Conservation (phyloP, 108 stramenopile genomes). For the Hondaea fermentalgiana region DNA sequence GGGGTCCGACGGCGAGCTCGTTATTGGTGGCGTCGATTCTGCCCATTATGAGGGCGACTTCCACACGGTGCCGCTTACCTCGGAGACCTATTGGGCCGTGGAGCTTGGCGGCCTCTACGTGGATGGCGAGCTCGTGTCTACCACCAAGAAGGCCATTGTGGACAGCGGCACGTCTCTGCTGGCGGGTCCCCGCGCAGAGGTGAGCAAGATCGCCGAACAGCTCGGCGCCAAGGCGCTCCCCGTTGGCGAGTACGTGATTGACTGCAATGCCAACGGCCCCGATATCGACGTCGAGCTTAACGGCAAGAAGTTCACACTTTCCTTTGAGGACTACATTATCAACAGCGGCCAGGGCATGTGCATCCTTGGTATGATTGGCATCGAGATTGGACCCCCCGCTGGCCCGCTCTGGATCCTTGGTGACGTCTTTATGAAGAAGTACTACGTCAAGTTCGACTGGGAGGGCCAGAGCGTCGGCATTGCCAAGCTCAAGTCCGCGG, state of each 20-base stretch:
- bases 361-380: conserved; percentile 80
- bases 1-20: conserved; percentile 73
- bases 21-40: conserved; percentile 79
- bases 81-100: conserved; percentile 84
- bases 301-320: conserved; percentile 67
- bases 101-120: conserved; percentile 57
- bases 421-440: conserved; percentile 88
- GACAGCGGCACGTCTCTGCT: conserved; percentile 90
- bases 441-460: conserved; percentile 86
- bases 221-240: conserved; percentile 73
- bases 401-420: conserved; percentile 89
- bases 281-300: conserved; percentile 29
- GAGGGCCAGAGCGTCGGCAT: neutral
- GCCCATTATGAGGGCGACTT: conserved; percentile 50
- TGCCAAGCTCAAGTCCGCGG: neutral
- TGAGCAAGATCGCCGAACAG: conserved; percentile 57
- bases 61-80: conserved; percentile 41
- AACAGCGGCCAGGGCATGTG: conserved; percentile 58
- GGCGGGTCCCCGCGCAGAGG: conserved; percentile 66
- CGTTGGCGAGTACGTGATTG: conserved; percentile 79
- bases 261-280: conserved; percentile 46
- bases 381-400: conserved; percentile 67
- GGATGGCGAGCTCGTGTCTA: conserved; percentile 35
- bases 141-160: conserved; percentile 66
- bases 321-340: conserved; percentile 55